A percentile compares a stretch with the other conserved stretches of the same genome.
Conservation (phyloP, 176 grass and related monocot species). For the Hordeum vulgare region DNA sequence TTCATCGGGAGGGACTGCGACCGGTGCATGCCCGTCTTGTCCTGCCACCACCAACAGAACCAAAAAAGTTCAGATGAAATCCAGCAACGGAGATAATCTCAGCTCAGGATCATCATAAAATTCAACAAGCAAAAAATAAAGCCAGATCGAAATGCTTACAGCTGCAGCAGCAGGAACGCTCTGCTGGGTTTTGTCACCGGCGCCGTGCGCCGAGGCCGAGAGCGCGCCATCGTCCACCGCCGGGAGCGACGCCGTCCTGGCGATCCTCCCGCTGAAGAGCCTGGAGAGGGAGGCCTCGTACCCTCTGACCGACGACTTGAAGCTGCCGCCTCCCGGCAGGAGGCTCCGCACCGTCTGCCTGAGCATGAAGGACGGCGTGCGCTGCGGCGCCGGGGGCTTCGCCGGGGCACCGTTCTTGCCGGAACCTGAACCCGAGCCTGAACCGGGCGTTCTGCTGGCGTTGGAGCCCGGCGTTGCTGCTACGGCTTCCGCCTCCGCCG, state of each 20-base stretch:
- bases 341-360: slow-evolving; percentile 48
- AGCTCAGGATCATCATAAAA: no score
- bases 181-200: not conserved
- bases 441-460: slow-evolving; percentile 19
- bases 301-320: slow-evolving; percentile 45
- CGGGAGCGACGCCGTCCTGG: slow-evolving; percentile 53
- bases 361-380: slow-evolving; percentile 46
- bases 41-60: not conserved
- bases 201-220: not conserved
- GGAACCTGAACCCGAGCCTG: slow-evolving; percentile 12
- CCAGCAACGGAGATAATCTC: not conserved
- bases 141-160: slow-evolving; percentile 6
- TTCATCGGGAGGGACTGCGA: slow-evolving; percentile 73
- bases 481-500: slow-evolving; percentile 13
- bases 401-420: not conserved
- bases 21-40: slow-evolving; percentile 46
- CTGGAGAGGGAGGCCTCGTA: slow-evolving; percentile 45
- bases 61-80: not conserved
- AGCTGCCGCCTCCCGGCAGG: slow-evolving; percentile 42
- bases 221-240: not conserved
- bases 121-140: not conserved
- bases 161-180: not conserved
- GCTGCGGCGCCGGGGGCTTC: slow-evolving; percentile 11
- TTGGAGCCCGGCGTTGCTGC: slow-evolving; percentile 10
- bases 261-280: slow-evolving; percentile 40